Base-by-base conservation (phyloP, 2,329 filamentous ascomycete species). In the Colletotrichum chrysophilum region DNA sequence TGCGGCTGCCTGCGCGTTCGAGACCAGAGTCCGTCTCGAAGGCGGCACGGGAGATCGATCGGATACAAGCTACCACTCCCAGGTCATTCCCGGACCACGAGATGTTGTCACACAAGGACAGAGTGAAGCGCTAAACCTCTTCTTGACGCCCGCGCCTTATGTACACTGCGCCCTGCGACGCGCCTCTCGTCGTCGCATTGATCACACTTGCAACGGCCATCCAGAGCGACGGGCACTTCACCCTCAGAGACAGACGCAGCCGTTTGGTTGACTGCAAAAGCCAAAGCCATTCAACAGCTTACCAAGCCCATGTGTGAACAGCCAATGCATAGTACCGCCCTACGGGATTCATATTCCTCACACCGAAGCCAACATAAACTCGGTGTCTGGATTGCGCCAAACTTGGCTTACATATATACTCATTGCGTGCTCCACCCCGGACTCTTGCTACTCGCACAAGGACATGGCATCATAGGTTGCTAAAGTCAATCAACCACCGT, bases 111-210 rank as follows among this genome's bases (percentile, higher is more conserved):
- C 43, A 61, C 43, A 55, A 38, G 38, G n/a, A 38, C n/a, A 14
- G 24, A 67, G 24, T 43, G 7, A 58, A 68, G 56, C 38, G 62
- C 62, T 48, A 38, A 64, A 36, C n/a, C 16, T 36, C 64, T 32
- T 8, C 9, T 68, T 60, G 70, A 68, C 73, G 67, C 21, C 56
- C 21, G 32, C 73, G 34, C 73, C 64, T 34, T 62, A 18, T 56
- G 58, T 36, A 48, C 26, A 66, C 16, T 16, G 56, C 70, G 73
- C 73, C 73, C 73, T 75, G 43, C 73, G 18, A 48, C 12, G 18
- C 69, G 70, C 73, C 73, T 64, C 73, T 73, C 65, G 73, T 65
- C 70, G 56, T 48, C 26, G 12, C 30, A 26, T 34, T 38, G 24
- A 28, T 30, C 21, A n/a, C 34, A 24, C 68, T 56, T 66, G 66